Evolutionary conservation across 2,329 filamentous ascomycete genomes (phyloP), one percentile per base, ranked within the genome.

Genomic region (Claviceps maximensis): DNA sequence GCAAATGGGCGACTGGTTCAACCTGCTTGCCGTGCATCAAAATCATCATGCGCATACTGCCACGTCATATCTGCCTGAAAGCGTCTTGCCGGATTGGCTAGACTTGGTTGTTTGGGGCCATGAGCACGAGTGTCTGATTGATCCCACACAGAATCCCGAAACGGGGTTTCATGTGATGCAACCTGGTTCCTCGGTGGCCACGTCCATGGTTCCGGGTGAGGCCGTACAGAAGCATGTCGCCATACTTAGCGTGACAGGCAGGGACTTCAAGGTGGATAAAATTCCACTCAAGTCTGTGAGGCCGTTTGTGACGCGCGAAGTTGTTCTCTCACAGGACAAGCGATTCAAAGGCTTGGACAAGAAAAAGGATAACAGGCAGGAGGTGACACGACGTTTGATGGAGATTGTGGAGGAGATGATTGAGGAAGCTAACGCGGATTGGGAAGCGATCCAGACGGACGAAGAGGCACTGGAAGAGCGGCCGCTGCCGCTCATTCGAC

Each of bases 121-220:
- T 62, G 93, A 98, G 68, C 93, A 98, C 64, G 91, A 98, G 67
- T 98, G 93, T 63, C 67, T 91, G 8, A 95, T 98, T 58, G 83
- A 95, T 46, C 93, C 93, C 0, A 73, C 74, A 1, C 75, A 82
- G 47, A 98, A 97, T 61, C 80, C 86, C 0, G 89, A 95, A 62
- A 95, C 85, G 48, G 86, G 85, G 0, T 98, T 98, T 60, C 83
- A 93, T 60, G 91, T 98, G 57, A 96, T 98, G 81, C 93, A 98
- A 62, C 93, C 93, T 0, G 93, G 93, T 0, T 98, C 93, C 0
- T 97, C 93, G 0, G 86, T 98, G 0, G 93, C 91, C 0, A 98
- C 93, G 1, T 97, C 93, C 0, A 74, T 98, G 0, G 83, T 93
- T 9, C 85, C 87, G 0, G 90, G 90, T 29, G 93, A 98, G 69